A percentile compares a stretch with the other conserved stretches of the same genome.
Evolutionary conservation across 2,329 filamentous ascomycete genomes (phyloP).

Genomic region (Aspergillus ruber): DNA sequence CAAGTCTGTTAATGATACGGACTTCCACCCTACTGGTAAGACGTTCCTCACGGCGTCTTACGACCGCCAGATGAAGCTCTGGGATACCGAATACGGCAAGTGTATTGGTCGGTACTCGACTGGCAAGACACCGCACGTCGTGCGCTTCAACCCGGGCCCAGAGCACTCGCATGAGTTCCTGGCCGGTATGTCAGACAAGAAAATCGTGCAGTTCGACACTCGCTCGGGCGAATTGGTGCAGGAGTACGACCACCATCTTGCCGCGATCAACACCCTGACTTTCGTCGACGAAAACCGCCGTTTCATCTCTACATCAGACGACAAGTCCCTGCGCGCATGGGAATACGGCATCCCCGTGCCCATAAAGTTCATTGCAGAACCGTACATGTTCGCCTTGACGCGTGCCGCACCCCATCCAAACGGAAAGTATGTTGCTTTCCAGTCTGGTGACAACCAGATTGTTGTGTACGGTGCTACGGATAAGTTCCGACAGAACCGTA

Average conservation of each 20-base stretch:
- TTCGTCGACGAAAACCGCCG: constrained; percentile 92
- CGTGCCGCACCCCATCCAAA: constrained; percentile 76
- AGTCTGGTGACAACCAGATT: constrained; percentile 92
- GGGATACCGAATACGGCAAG: constrained; percentile 92
- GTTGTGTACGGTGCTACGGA: constrained; percentile 91
- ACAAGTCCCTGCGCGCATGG: constrained; percentile 93
- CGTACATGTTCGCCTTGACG: constrained; percentile 96
- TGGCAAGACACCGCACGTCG: constrained; percentile 89
- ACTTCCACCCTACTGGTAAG: constrained; percentile 74
- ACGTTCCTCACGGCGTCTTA: constrained; percentile 89
- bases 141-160: constrained; percentile 81
- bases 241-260: constrained; percentile 96
- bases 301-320: constrained; percentile 97
- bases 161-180: constrained; percentile 82
- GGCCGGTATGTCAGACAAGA: constrained; percentile 96
- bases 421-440: constrained; percentile 91
- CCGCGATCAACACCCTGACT: constrained; percentile 95
- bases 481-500: constrained; percentile 93
- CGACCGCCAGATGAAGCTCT: constrained; percentile 93
- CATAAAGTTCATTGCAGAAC: constrained; percentile 96
- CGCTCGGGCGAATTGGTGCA: constrained; percentile 78
- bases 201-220: constrained; percentile 95
- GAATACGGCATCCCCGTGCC: constrained; percentile 97
- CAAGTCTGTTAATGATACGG: constrained; percentile 83
- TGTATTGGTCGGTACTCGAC: constrained; percentile 86